Conservation (phyloP, 1,284 basidiomycete species). For the Ganoderma lingzhi region DNA sequence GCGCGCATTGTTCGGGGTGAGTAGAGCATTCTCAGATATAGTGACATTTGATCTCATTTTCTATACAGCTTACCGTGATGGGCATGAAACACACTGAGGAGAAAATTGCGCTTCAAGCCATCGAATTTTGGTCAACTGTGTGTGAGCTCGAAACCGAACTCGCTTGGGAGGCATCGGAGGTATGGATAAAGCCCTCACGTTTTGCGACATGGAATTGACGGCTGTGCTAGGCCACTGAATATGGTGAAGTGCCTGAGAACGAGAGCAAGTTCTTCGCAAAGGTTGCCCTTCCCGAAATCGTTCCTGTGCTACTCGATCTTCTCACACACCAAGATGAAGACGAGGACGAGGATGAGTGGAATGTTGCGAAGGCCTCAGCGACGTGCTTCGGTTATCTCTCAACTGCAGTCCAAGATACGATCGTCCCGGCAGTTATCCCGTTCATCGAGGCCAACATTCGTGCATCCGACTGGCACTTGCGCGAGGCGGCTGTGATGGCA, state of each 20-base stretch:
- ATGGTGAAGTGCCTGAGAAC: constrained; percentile 89
- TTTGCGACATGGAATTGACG: constrained; percentile 16
- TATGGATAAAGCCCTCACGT: constrained; percentile 43
- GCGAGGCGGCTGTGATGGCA: constrained; percentile 98
- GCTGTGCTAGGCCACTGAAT: constrained; percentile 78
- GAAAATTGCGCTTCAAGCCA: constrained; percentile 92
- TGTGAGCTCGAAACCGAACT: constrained; percentile 98
- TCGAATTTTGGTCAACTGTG: constrained; percentile 99
- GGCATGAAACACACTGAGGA: constrained; percentile 97
- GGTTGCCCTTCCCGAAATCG: constrained; percentile 93
- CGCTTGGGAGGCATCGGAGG: constrained; percentile 92
- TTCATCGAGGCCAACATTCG: constrained; percentile 99
- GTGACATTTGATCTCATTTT: constrained; percentile 33
- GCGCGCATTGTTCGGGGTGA: constrained; percentile 94
- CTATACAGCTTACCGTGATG: constrained; percentile 88
- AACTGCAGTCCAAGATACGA: constrained; percentile 89
- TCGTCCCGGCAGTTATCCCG: constrained; percentile 94
- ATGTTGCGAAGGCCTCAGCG: constrained; percentile 97
- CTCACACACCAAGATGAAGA: constrained; percentile 96
- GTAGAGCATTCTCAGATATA: constrained; percentile 41
- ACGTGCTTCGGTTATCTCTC: constrained; percentile 92
- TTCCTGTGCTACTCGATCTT: constrained; percentile 90
- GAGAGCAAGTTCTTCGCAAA: constrained; percentile 94
- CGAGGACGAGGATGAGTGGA: constrained; percentile 99
- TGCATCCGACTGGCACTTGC: constrained; percentile 90